phyloP scores from a whole-genome alignment of 2,329 filamentous ascomycete species.

The Phialocephala sp. region DNA sequence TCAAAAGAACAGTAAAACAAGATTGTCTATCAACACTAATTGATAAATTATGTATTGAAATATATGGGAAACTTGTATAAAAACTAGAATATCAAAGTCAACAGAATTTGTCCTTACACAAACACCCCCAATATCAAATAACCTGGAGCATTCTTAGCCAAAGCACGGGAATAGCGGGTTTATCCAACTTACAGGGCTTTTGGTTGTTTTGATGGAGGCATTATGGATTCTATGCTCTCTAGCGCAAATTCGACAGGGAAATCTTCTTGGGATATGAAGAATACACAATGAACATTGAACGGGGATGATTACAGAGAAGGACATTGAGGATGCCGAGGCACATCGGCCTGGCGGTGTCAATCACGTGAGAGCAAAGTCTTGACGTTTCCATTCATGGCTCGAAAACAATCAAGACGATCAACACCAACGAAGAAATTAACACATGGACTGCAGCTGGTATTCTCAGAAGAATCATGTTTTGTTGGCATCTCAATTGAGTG shows the following conservation, averaged over 20 bases:
- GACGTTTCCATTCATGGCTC: not conserved
- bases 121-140: slow-evolving; percentile 97
- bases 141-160: slow-evolving; percentile 35
- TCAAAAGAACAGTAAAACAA: not conserved
- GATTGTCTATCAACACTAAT: not conserved
- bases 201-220: slow-evolving; percentile 56
- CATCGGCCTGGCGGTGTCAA: not conserved
- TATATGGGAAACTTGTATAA: not conserved
- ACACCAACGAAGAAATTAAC: no score
- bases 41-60: not conserved
- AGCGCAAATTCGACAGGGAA: slow-evolving; percentile 40
- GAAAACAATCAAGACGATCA: not conserved
- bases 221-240: slow-evolving; percentile 42
- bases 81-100: not conserved
- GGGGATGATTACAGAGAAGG: slow-evolving; percentile 10
- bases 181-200: slow-evolving; percentile 47
- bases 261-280: slow-evolving; percentile 40
- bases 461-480: no score
- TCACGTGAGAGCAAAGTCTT: not conserved
- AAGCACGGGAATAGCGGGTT: slow-evolving; percentile 1
- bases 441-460: no score
- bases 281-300: slow-evolving; percentile 8
- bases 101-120: slow-evolving; percentile 69
- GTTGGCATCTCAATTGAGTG: not conserved
- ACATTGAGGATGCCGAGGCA: slow-evolving; percentile 24